A percentile compares a stretch with the other conserved stretches of the same genome.
Evolutionary conservation across 75 land plant species (phyloP).

Genomic region (Azolla pinnata): DNA sequence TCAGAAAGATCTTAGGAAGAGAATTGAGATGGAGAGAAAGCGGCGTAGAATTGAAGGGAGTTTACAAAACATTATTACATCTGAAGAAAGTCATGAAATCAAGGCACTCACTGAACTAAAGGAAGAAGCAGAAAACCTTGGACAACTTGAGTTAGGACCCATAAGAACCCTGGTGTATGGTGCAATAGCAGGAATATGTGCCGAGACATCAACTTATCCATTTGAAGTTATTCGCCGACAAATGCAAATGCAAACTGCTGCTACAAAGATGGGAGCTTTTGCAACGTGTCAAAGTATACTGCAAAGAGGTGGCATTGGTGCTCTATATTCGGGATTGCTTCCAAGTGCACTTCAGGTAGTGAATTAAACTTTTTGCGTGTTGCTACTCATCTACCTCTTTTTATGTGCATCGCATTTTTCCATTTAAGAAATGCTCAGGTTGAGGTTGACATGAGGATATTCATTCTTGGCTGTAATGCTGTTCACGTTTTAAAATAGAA

Average conservation of each 20-base stretch:
- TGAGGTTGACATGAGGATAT: too few relatives aligned
- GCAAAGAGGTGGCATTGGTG: constrained; percentile 65
- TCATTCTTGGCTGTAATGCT: too few relatives aligned
- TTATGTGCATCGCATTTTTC: background rate
- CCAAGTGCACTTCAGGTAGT: constrained; percentile 89
- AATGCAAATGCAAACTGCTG: constrained; percentile 66
- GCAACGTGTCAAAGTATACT: constrained; percentile 50
- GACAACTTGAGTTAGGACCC: constrained; percentile 72
- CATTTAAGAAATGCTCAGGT: too few relatives aligned
- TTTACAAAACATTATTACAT: background rate
- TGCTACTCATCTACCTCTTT: too few relatives aligned
- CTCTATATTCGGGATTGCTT: constrained; percentile 71
- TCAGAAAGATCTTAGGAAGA: constrained; percentile 31
- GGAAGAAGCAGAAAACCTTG: constrained; percentile 47
- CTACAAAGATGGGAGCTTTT: constrained; percentile 39
- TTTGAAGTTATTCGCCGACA: constrained; percentile 86
- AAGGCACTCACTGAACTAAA: constrained; percentile 8
- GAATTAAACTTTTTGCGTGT: too few relatives aligned
- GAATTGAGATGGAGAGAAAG: constrained; percentile 1
- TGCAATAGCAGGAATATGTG: constrained; percentile 72
- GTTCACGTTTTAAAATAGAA: too few relatives aligned
- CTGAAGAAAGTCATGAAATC: background rate
- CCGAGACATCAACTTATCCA: constrained; percentile 83
- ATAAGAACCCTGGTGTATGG: constrained; percentile 73
- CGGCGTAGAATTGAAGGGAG: background rate